Base-by-base conservation (phyloP, 306 rosid genomes). In the Cotoneaster glaucophyllus region DNA sequence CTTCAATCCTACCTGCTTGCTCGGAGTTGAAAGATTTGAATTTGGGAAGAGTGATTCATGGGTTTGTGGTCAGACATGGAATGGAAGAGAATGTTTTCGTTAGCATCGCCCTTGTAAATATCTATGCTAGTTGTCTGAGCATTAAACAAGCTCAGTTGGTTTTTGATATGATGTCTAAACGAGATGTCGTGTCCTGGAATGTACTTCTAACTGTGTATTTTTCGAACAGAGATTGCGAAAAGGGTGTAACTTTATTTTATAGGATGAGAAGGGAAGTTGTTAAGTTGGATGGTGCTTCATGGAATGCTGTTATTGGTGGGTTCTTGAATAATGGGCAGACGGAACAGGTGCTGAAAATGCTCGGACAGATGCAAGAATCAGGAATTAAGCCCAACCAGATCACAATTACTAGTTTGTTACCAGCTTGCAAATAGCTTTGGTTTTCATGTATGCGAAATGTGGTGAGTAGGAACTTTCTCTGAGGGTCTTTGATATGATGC, bases 281-380 rank as follows among this genome's bases (percentile, higher is more conserved):
- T 58, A 65, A 53, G 56, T 79, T 81, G 37, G 84, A 85, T 69
- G 80, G 81, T 71, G 84, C 80, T 57, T 81, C 88, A 57, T 88
- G 89, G 92, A 82, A 85, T 82, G 86, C 89, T 65, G 88, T 83
- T 66, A 88, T 88, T 53, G 76, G 86, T 32, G 89, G 92, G 67
- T 88, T 82, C 79, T 67, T 84, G 82, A 84, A 79, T 70, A 85
- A 85, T 32, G 92, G 86, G 29, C 75, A 71, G 61, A 77, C 79
- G 14, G 82, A 84, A 52, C 66, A 53, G 86, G 84, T 85, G 4
- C 31, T 82, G 73, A 82, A 82, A 75, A 84, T 84, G 78, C 88
- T 85, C 66, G 82, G 84, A 75, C 67, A 81, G 67, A 88, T 85
- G 92, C 89, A 85, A 82, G 74, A 79, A 14, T 64, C 77, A 71